Evolutionary conservation across 2,329 filamentous ascomycete species (phyloP).

Genomic region (Zasmidium citrigriseum): DNA sequence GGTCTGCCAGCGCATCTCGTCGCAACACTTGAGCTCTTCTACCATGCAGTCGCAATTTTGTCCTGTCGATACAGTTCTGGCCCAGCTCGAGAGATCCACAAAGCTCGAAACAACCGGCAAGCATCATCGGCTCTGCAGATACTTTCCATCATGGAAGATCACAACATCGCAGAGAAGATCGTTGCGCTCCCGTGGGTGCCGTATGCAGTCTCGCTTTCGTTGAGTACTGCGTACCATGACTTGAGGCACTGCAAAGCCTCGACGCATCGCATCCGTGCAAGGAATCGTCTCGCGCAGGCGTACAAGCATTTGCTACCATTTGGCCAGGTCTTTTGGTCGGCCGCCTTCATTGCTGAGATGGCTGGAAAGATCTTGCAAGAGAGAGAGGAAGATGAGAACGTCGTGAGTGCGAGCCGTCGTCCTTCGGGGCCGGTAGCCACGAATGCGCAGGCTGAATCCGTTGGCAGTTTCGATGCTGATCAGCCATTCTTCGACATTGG

Average conservation of each 20-base stretch:
- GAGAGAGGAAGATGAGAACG: not conserved
- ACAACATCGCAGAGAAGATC: not conserved
- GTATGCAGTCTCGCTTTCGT: slow-evolving; percentile 10
- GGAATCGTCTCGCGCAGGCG: not conserved
- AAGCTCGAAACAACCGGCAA: slow-evolving; percentile 11
- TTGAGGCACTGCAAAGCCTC: slow-evolving; percentile 7
- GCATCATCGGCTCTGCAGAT: slow-evolving; percentile 12
- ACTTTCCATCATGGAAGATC: slow-evolving; percentile 10
- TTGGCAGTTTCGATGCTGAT: not conserved
- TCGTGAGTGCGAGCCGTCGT: not conserved
- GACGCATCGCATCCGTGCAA: slow-evolving; percentile 7
- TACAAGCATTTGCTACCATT: slow-evolving; percentile 4
- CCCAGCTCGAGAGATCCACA: not conserved
- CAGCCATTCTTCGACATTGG: not conserved
- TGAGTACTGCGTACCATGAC: slow-evolving; percentile 12
- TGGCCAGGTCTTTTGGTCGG: slow-evolving; percentile 11
- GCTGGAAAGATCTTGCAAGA: slow-evolving; percentile 10
- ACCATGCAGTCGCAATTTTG: slow-evolving; percentile 7
- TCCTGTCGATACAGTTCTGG: slow-evolving; percentile 6
- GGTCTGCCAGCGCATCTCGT: slow-evolving; percentile 4
- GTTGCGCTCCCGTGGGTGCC: slow-evolving; percentile 11
- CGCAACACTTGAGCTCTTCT: slow-evolving; percentile 10
- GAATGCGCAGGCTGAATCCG: not conserved
- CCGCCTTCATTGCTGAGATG: slow-evolving; percentile 9
- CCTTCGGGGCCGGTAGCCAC: not conserved